These are phyloP conservation scores for Helenozyma rhizophorensis DNA, from an alignment of 805 yeast species.

Conservation along the genomic window DNA sequence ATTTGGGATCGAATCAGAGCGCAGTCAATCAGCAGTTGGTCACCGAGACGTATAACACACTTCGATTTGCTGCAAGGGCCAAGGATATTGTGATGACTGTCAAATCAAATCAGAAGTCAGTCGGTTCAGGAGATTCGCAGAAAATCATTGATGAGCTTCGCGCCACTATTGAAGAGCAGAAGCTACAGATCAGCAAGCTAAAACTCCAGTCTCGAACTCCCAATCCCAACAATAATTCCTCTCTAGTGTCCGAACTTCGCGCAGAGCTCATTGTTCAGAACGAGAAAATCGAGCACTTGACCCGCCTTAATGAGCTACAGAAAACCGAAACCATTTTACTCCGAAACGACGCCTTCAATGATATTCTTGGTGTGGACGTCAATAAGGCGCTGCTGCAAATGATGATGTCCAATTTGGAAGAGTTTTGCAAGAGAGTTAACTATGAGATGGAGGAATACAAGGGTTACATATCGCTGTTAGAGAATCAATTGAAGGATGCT, in stretches of 20 bases:
- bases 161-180: slow-evolving; percentile 58
- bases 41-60: slow-evolving; percentile 81
- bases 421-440: slow-evolving; percentile 41
- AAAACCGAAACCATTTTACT: slow-evolving; percentile 52
- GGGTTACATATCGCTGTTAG: slow-evolving; percentile 57
- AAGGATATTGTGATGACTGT: slow-evolving; percentile 76
- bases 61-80: slow-evolving; percentile 91
- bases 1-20: slow-evolving; percentile 41
- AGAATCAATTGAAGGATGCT: slow-evolving; percentile 42
- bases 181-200: slow-evolving; percentile 44
- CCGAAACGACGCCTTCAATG: slow-evolving; percentile 57
- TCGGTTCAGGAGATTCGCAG: slow-evolving; percentile 40
- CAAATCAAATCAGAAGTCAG: slow-evolving; percentile 41
- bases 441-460: slow-evolving; percentile 56
- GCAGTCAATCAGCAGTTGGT: slow-evolving; percentile 38
- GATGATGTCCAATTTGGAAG: slow-evolving; percentile 46
- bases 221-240: background rate
- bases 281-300: slow-evolving; percentile 66
- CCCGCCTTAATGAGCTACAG: slow-evolving; percentile 59
- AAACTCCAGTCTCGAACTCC: slow-evolving; percentile 13
- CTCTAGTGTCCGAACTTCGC: slow-evolving; percentile 25
- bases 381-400: slow-evolving; percentile 34
- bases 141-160: slow-evolving; percentile 51
- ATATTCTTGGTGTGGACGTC: slow-evolving; percentile 45
- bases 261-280: slow-evolving; percentile 63